Percentiles rank a stretch among this genome's conserved stretches.
Evolutionary conservation across 805 yeast species (phyloP).

Genomic region (Cyberlindnera suaveolens): DNA sequence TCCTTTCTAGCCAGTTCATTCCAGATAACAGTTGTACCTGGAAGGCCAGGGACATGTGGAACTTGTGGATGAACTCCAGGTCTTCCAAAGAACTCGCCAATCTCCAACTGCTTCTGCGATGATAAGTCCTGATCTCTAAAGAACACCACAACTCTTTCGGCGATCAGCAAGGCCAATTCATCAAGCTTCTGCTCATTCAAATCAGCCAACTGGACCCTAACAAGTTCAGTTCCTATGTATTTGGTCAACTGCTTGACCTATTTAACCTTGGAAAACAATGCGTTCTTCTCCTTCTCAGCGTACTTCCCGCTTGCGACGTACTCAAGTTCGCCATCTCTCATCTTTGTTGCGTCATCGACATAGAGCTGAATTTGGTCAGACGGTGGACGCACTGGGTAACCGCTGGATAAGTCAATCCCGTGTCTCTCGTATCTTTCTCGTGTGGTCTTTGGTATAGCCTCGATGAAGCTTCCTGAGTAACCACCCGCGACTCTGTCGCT

Average conservation of each 20-base stretch:
- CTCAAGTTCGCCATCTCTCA: constrained; percentile 26
- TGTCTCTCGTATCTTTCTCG: constrained; percentile 27
- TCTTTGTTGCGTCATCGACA: constrained; percentile 33
- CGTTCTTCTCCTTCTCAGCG: constrained; percentile 38
- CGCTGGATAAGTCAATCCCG: constrained; percentile 29
- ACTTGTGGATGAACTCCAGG: background rate
- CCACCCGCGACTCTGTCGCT: constrained; percentile 1
- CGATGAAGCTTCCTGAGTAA: constrained; percentile 8
- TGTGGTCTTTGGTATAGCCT: constrained; percentile 22
- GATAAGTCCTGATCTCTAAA: constrained; percentile 23
- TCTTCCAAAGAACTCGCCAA: constrained; percentile 9
- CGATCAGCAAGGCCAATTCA: constrained; percentile 40
- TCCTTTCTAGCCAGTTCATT: constrained; percentile 12
- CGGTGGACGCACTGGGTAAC: no score
- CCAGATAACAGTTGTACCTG: constrained; percentile 33
- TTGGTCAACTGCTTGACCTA: constrained; percentile 38
- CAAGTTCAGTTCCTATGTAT: constrained; percentile 45
- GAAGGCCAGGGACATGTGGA: constrained; percentile 17
- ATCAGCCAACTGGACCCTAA: constrained; percentile 38
- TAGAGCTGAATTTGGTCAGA: constrained; percentile 29
- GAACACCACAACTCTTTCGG: constrained; percentile 45
- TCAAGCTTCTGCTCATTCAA: constrained; percentile 38
- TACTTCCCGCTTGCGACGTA: constrained; percentile 31
- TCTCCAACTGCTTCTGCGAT: constrained; percentile 12
- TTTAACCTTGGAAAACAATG: constrained; percentile 34